These are phyloP conservation scores for Daucus carota DNA, from an alignment of 129 eudicot species.

Conservation along the genomic window DNA sequence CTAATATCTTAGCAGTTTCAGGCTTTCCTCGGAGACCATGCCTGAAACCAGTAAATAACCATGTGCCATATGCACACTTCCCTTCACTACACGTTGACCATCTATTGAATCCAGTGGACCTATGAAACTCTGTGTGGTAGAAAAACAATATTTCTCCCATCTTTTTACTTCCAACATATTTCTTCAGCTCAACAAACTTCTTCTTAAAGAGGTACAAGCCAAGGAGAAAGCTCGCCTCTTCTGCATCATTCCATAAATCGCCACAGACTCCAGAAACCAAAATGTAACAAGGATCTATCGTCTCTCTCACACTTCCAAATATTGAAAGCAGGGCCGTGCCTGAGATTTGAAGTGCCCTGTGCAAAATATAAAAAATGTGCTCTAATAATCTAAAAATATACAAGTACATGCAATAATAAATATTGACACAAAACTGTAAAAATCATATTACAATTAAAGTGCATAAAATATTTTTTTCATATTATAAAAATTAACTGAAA, in stretches of 20 bases:
- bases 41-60: conserved; percentile 56
- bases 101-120: conserved; percentile 33
- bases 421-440: too few species aligned
- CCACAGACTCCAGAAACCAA: conserved; percentile 42
- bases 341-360: too few species aligned
- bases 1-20: too few species aligned
- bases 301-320: conserved; percentile 7
- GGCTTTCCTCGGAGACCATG: too few species aligned
- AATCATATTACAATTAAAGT: too few species aligned
- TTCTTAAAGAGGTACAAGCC: conserved; percentile 67
- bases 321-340: too few species aligned
- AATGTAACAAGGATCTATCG: background rate
- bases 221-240: conserved; percentile 54
- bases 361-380: too few species aligned
- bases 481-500: too few species aligned
- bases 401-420: too few species aligned
- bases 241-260: conserved; percentile 45
- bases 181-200: conserved; percentile 43
- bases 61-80: conserved; percentile 41
- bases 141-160: conserved; percentile 45
- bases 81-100: conserved; percentile 55
- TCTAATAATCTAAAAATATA: too few species aligned
- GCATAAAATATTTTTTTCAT: too few species aligned
- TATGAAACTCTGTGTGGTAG: conserved; percentile 52
- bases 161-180: conserved; percentile 47